A percentile compares a stretch with the other conserved stretches of the same genome.
Evolutionary conservation across 768 basidiomycete genomes (phyloP).

Genomic region (Cystofilobasidium ferigula): DNA sequence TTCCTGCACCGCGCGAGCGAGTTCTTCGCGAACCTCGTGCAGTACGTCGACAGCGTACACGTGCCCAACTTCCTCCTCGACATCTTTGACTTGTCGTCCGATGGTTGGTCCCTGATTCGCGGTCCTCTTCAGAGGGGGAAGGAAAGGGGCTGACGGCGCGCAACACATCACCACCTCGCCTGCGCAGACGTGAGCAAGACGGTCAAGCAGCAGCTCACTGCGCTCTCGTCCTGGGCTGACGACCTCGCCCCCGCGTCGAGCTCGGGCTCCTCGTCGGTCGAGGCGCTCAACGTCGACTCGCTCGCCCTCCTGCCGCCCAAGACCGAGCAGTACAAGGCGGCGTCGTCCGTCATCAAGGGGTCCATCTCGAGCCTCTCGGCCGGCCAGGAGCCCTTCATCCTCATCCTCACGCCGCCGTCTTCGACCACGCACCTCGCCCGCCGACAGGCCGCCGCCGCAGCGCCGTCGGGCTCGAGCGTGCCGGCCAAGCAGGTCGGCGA

Average conservation of each 20-base stretch:
- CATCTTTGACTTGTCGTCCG: constrained; percentile 8
- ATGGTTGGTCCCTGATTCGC: constrained; percentile 13
- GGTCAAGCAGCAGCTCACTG: constrained; percentile 43
- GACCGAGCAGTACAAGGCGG: constrained; percentile 48
- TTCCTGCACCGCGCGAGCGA: constrained; percentile 20
- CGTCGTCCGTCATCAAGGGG: constrained; percentile 44
- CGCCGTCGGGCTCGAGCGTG: constrained; percentile 45
- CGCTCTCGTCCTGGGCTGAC: constrained; percentile 49
- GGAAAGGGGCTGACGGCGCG: neutral
- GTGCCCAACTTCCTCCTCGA: constrained; percentile 24
- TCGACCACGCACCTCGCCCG: constrained; percentile 1
- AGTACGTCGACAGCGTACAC: constrained; percentile 1
- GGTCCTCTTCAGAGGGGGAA: neutral
- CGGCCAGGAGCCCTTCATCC: constrained; percentile 17
- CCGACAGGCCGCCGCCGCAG: constrained; percentile 41
- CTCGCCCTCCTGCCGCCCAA: constrained; percentile 45
- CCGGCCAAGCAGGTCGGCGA: constrained; percentile 40
- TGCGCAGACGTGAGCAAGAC: constrained; percentile 32
- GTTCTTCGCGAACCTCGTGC: constrained; percentile 7
- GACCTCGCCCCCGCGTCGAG: constrained; percentile 39
- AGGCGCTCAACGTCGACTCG: constrained; percentile 51
- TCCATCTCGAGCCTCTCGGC: constrained; percentile 42
- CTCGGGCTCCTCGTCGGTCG: constrained; percentile 48
- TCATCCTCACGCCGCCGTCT: constrained; percentile 23
- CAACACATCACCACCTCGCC: no score